These are phyloP conservation scores for Cucumis hystrix DNA, from an alignment of 306 rosid genomes.

Conservation along the genomic window DNA sequence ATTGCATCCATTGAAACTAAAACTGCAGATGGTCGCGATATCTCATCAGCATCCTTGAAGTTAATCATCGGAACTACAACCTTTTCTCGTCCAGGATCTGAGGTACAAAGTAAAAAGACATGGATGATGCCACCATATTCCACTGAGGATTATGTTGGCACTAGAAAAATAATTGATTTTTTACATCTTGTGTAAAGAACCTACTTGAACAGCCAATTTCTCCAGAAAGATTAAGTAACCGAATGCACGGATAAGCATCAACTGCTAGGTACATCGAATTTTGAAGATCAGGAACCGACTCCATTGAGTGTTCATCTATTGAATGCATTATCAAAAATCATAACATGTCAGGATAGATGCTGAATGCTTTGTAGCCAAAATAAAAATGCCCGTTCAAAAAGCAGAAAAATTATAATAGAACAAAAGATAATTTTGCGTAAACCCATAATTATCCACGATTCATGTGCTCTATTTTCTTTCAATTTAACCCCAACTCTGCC, in stretches of 20 bases:
- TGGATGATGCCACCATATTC: constrained; percentile 1
- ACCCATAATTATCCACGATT: not conserved
- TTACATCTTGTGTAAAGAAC: constrained; percentile 7
- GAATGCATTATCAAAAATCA: not conserved
- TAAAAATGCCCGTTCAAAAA: not conserved
- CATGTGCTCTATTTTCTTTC: not conserved
- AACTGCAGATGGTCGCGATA: constrained; percentile 49
- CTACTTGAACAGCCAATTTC: constrained; percentile 83
- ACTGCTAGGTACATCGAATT: constrained; percentile 63
- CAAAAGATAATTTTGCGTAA: not conserved
- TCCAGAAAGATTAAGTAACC: constrained; percentile 69
- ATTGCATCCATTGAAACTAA: constrained; percentile 55
- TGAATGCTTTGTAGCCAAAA: not conserved
- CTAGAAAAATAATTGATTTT: not conserved
- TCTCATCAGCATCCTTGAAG: constrained; percentile 27
- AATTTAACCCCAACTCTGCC: not conserved
- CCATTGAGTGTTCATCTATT: constrained; percentile 43
- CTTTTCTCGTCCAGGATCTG: constrained; percentile 85
- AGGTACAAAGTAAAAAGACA: constrained; percentile 1
- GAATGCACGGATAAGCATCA: constrained; percentile 68
- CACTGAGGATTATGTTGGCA: not conserved
- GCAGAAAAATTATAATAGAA: not conserved
- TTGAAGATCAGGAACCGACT: constrained; percentile 93
- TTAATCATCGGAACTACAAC: constrained; percentile 66
- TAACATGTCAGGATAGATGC: constrained; percentile 3